A percentile compares a stretch with the other conserved stretches of the same genome.
Conservation (phyloP, 1,284 basidiomycete species). For the Rhizoctonia solani region DNA sequence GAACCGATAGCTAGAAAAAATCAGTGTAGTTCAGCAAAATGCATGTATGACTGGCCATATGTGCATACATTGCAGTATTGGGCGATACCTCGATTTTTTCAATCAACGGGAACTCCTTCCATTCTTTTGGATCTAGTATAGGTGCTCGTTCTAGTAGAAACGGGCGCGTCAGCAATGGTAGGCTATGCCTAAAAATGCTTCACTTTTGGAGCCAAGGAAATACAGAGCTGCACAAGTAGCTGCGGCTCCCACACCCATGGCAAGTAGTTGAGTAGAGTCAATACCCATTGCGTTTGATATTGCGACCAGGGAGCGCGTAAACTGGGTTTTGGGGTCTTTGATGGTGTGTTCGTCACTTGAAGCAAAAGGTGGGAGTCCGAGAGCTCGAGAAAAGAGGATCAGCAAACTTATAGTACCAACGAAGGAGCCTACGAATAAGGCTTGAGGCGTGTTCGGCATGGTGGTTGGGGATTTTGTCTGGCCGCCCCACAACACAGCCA, state of each 20-base stretch:
- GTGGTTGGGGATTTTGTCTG: conserved; percentile 14
- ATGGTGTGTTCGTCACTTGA: conserved; percentile 26
- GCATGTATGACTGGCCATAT: conserved; percentile 6
- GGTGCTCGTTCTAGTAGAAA: conserved; percentile 48
- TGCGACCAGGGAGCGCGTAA: conserved; percentile 23
- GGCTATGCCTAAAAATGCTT: not conserved
- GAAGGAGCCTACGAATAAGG: conserved; percentile 20
- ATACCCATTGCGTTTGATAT: conserved; percentile 21
- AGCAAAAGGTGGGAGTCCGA: conserved; percentile 22
- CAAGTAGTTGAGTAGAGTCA: conserved; percentile 23
- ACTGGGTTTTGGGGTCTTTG: conserved; percentile 15
- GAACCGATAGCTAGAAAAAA: conserved; percentile 86
- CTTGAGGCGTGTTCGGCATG: conserved; percentile 18
- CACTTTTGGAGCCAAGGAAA: conserved; percentile 18
- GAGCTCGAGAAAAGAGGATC: conserved; percentile 1
- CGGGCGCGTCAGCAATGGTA: not conserved
- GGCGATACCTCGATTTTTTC: conserved; percentile 88
- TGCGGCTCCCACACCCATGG: conserved; percentile 11
- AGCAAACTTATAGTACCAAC: conserved; percentile 10
- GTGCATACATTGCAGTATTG: conserved; percentile 86
- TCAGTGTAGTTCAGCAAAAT: not conserved
- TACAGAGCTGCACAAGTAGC: conserved; percentile 20
- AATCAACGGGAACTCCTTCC: conserved; percentile 81
- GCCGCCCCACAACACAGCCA: not conserved
- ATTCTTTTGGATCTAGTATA: conserved; percentile 73